Evolutionary conservation across 345 rosid species (phyloP), one percentile per base, ranked within the genome.

Genomic region (Hibiscus syriacus): DNA sequence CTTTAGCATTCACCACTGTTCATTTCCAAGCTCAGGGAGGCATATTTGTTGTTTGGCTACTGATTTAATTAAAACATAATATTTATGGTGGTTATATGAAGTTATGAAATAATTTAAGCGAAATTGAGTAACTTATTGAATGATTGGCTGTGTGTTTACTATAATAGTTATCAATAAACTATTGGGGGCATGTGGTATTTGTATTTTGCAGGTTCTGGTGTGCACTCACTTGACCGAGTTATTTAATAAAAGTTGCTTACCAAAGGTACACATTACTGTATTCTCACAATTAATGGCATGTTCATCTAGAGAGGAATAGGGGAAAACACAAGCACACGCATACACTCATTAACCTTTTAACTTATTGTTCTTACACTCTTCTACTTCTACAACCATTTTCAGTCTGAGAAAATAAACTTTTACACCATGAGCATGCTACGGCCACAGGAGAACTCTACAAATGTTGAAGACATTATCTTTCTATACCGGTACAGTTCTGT

Each of bases 181-280:
- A 10, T 38, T 11, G 4, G 29, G 27, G 19, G 7, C 5, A 61
- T 61, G 55, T 8, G 23, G 9, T 66, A 55, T 29, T 38, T 76
- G 45, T 12, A 13, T 72, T 45, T 60, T 67, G 43, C 82, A 90
- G 98, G 94, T 89, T 83, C 81, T 93, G 61, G 80, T 86, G 53
- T 90, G 94, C 80, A 93, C 97, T 74, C 98, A 93, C 76, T 77
- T 93, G 88, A 83, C 88, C 6, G 96, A 93, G 78, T 74, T 93
- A 66, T 83, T 90, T 61, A 77, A 77, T 67, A 88, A 86, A 73
- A 81, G 78, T 72, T 90, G 79, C 85, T 76, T 90, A 61, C 91
- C 87, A 20, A 72, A 84, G 84, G 98, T 90, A 82, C 53, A 72
- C 17, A 49, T 79, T 45, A 25, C 66, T 76, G 57, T 26, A 22